Percentiles rank a stretch among this genome's conserved stretches.
Evolutionary conservation across 2,329 filamentous ascomycete genomes (phyloP).

Genomic region (Epichloe festucae): DNA sequence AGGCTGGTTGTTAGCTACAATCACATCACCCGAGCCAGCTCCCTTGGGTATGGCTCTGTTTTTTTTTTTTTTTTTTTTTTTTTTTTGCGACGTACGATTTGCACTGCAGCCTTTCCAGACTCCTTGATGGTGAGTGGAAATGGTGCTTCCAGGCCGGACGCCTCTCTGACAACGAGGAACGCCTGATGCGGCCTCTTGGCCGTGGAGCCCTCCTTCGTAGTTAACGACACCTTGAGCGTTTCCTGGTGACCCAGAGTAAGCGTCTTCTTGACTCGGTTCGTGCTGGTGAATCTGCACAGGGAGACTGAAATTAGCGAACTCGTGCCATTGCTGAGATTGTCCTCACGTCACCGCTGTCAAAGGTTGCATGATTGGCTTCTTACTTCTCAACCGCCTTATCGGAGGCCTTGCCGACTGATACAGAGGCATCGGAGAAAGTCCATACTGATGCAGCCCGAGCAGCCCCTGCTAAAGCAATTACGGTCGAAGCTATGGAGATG

Average conservation of each 20-base stretch:
- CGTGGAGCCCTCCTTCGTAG: conserved; percentile 64
- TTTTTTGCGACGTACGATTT: conserved; percentile 52
- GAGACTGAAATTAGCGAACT: background rate
- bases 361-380: conserved; percentile 14
- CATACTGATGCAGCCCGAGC: conserved; percentile 47
- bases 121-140: conserved; percentile 78
- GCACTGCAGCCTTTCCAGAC: conserved; percentile 71
- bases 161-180: conserved; percentile 72
- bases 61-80: background rate
- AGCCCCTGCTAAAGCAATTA: conserved; percentile 36
- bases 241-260: conserved; percentile 56
- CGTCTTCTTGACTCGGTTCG: conserved; percentile 47
- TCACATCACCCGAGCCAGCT: background rate
- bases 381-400: conserved; percentile 55
- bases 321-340: background rate
- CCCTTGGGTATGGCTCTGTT: background rate
- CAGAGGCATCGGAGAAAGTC: conserved; percentile 60
- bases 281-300: conserved; percentile 40
- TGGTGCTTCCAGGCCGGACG: conserved; percentile 70
- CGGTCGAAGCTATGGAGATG: conserved; percentile 23
- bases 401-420: conserved; percentile 56
- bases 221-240: conserved; percentile 70
- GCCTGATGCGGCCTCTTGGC: conserved; percentile 85
- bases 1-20: background rate
- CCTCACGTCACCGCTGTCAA: background rate